Evolutionary conservation across 2,329 filamentous ascomycete species (phyloP).

Genomic region (Verticillium nonalfalfae): DNA sequence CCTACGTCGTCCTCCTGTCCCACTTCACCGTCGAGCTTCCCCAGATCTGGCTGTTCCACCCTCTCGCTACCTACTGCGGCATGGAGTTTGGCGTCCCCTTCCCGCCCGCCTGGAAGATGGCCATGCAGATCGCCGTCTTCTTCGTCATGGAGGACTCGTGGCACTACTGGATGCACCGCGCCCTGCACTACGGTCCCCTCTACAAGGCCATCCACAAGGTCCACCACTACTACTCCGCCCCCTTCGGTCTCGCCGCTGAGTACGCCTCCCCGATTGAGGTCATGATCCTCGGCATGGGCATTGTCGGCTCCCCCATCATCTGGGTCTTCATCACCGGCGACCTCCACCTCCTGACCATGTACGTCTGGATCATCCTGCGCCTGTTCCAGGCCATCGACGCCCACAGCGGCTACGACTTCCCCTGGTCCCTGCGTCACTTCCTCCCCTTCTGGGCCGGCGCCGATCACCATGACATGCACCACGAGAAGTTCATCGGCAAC

Average conservation of each 20-base stretch:
- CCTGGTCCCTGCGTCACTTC: constrained; percentile 93
- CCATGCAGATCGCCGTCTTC: constrained; percentile 85
- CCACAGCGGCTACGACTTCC: constrained; percentile 97
- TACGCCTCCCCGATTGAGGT: constrained; percentile 97
- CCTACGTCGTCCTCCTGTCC: constrained; percentile 82
- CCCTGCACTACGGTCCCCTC: constrained; percentile 87
- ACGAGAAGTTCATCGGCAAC: constrained; percentile 98
- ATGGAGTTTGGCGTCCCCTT: constrained; percentile 87
- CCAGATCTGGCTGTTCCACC: constrained; percentile 99
- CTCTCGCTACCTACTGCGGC: constrained; percentile 86
- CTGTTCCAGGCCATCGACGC: constrained; percentile 97
- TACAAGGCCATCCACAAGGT: constrained; percentile 99
- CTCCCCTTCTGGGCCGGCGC: constrained; percentile 97
- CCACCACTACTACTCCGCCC: constrained; percentile 97
- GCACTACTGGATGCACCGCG: constrained; percentile 97
- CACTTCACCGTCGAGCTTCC: constrained; percentile 98
- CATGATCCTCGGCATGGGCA: constrained; percentile 86
- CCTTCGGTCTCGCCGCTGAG: constrained; percentile 92
- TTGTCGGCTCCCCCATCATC: constrained; percentile 73
- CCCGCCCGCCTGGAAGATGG: constrained; percentile 78
- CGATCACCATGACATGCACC: constrained; percentile 92
- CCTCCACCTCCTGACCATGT: constrained; percentile 96
- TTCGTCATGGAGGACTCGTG: constrained; percentile 95
- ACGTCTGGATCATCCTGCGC: constrained; percentile 87
- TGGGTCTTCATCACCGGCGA: constrained; percentile 80